Evolutionary conservation across 2,329 filamentous ascomycete species (phyloP).

Genomic region (Apiospora marii): DNA sequence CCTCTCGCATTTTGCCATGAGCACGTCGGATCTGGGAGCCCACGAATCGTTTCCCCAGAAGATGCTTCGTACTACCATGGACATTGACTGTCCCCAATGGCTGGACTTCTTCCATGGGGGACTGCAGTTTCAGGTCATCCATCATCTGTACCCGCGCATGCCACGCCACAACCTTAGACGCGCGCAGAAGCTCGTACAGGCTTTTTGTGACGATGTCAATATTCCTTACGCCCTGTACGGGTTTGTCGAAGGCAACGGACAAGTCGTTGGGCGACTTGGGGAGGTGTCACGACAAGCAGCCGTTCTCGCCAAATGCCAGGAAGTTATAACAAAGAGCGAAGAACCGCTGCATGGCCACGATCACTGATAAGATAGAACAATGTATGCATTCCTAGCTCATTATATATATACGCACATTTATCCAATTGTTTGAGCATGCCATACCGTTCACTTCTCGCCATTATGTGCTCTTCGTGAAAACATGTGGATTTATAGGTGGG

Average conservation of each 20-base stretch:
- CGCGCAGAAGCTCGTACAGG: constrained; percentile 77
- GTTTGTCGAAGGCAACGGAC: constrained; percentile 83
- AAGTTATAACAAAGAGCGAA: constrained; percentile 47
- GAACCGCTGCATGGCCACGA: constrained; percentile 39
- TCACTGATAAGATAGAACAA: neutral
- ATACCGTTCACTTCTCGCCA: too few relatives aligned
- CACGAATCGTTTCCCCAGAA: constrained; percentile 88
- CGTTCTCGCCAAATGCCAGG: constrained; percentile 79
- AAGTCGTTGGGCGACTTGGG: constrained; percentile 77
- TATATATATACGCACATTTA: too few relatives aligned
- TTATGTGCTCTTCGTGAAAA: neutral
- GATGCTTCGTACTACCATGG: constrained; percentile 94
- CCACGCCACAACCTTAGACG: constrained; percentile 83
- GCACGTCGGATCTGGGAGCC: constrained; percentile 83
- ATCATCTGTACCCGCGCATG: constrained; percentile 84
- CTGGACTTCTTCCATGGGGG: constrained; percentile 90
- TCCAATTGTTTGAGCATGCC: neutral
- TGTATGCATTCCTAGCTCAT: neutral
- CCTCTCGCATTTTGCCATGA: constrained; percentile 93
- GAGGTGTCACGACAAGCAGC: constrained; percentile 83
- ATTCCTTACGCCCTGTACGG: constrained; percentile 88
- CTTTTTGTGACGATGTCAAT: constrained; percentile 82
- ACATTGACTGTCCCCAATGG: constrained; percentile 87
- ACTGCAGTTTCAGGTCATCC: constrained; percentile 88
- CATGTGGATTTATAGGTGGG: neutral